Conservation (phyloP, 495 filamentous ascomycete species). For the Aeminium ludgeri region DNA sequence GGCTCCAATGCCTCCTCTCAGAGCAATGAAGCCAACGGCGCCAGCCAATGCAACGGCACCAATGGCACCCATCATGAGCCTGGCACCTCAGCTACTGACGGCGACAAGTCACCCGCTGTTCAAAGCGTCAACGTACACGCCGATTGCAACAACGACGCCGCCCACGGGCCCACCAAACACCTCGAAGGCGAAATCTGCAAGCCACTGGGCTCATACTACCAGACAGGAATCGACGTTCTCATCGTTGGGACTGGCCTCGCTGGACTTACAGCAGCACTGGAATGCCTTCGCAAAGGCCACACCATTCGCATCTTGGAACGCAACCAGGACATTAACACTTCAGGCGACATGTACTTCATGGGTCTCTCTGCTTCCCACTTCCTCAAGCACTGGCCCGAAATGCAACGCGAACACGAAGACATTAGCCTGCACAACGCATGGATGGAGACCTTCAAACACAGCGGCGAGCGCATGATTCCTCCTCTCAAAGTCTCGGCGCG, state of each 20-base stretch:
- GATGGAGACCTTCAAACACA: constrained; percentile 38
- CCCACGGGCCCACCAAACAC: no score
- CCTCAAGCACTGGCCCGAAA: constrained; percentile 39
- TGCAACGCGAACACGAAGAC: constrained; percentile 29
- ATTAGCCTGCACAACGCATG: constrained; percentile 31
- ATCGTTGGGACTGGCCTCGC: constrained; percentile 46
- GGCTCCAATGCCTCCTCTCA: no score
- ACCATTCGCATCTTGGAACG: constrained; percentile 38
- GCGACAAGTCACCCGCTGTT: no score
- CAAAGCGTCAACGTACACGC: no score
- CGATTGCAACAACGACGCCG: no score
- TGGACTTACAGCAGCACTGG: constrained; percentile 44
- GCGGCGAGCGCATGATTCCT: constrained; percentile 28
- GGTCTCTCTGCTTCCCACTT: constrained; percentile 29
- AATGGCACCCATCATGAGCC: no score
- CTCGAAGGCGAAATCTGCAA: constrained; percentile 6
- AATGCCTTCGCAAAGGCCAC: constrained; percentile 46
- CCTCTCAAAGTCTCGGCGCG: constrained; percentile 17
- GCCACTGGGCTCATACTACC: constrained; percentile 15
- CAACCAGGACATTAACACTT: constrained; percentile 16
- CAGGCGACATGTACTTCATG: constrained; percentile 42
- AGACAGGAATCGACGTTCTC: constrained; percentile 39
- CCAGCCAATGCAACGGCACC: no score
- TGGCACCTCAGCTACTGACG: no score
- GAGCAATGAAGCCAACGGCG: no score